A percentile compares a stretch with the other conserved stretches of the same genome.
phyloP scores from a whole-genome alignment of 352 stramenopile species.

The Phytophthora kernoviae region DNA sequence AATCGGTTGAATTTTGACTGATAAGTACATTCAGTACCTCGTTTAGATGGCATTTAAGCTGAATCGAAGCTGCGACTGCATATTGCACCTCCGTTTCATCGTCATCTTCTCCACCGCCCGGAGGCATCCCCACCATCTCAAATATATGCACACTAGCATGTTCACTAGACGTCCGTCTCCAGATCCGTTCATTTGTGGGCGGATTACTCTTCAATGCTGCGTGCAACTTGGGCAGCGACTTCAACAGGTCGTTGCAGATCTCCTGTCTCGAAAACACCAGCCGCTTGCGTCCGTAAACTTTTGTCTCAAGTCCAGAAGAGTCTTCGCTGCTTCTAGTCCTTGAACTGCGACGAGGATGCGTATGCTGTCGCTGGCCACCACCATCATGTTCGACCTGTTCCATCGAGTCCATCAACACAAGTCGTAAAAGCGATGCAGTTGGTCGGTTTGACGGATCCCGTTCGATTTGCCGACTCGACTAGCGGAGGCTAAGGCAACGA shows the following conservation, averaged over 20 bases:
- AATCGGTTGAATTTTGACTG: constrained; percentile 36
- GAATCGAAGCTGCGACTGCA: constrained; percentile 40
- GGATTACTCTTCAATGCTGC: constrained; percentile 29
- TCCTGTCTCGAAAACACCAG: constrained; percentile 34
- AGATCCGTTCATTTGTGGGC: constrained; percentile 20
- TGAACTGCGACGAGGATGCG: constrained; percentile 12
- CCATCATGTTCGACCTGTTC: constrained; percentile 1
- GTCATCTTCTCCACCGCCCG: constrained; percentile 12
- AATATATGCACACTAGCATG: constrained; percentile 24
- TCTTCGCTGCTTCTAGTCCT: constrained; percentile 8
- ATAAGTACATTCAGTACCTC: constrained; percentile 57
- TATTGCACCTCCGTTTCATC: constrained; percentile 40
- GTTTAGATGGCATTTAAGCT: constrained; percentile 54
- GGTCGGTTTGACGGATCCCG: not conserved
- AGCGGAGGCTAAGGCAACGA: not conserved
- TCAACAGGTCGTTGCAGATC: constrained; percentile 33
- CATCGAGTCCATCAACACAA: not conserved
- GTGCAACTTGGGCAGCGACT: constrained; percentile 37
- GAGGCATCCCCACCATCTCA: constrained; percentile 36
- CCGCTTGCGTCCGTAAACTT: constrained; percentile 21
- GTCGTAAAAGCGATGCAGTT: not conserved
- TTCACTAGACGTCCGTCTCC: constrained; percentile 33
- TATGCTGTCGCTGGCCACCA: not conserved
- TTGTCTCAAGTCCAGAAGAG: constrained; percentile 14
- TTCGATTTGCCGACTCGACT: not conserved